A percentile compares a stretch with the other conserved stretches of the same genome.
These are phyloP conservation scores for Clathrus columnatus DNA, from an alignment of 768 basidiomycete species.

Conservation along the genomic window DNA sequence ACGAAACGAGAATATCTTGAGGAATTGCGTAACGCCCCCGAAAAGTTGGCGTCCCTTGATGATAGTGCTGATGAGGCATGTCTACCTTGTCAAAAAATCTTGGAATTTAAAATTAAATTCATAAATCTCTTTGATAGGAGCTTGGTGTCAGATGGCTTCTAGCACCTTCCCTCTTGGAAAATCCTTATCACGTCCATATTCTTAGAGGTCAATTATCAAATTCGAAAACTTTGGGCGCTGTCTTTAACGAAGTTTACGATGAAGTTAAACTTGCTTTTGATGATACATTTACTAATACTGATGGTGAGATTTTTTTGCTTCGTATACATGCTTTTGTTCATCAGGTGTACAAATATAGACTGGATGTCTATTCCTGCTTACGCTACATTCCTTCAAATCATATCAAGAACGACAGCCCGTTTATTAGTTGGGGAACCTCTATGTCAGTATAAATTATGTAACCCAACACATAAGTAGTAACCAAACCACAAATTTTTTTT, in stretches of 20 bases:
- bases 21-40: conserved; percentile 12
- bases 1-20: conserved; percentile 24
- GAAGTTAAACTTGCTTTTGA: background rate
- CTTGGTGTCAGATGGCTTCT: conserved; percentile 32
- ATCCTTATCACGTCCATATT: conserved; percentile 25
- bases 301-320: background rate
- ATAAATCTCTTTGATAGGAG: conserved; percentile 19
- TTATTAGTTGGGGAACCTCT: conserved; percentile 41
- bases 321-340: background rate
- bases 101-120: background rate
- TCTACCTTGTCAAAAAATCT: background rate
- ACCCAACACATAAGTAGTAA: background rate
- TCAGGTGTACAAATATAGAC: background rate
- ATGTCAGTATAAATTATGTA: conserved; percentile 25
- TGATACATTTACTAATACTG: background rate
- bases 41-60: conserved; percentile 11
- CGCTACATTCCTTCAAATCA: conserved; percentile 23
- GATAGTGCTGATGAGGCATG: conserved; percentile 4
- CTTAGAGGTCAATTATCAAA: conserved; percentile 26
- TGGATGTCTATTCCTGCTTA: conserved; percentile 29
- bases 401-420: conserved; percentile 36
- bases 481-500: background rate
- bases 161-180: conserved; percentile 21
- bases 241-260: background rate
- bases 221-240: background rate